These are phyloP conservation scores for Rhinocladiella similis DNA, from an alignment of 2,329 filamentous ascomycete species.

Conservation along the genomic window DNA sequence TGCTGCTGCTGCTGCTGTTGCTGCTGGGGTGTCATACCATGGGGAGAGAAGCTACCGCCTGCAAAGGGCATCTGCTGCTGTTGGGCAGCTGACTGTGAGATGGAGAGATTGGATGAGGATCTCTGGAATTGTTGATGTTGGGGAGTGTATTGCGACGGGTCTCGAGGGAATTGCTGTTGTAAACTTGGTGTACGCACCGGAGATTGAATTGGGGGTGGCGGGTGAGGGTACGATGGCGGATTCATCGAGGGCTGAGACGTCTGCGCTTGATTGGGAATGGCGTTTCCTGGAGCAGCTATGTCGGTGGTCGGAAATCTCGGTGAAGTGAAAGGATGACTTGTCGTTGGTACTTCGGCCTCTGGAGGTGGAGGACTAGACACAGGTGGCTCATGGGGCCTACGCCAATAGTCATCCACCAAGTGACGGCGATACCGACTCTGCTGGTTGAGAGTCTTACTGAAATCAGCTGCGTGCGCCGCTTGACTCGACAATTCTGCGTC, in stretches of 20 bases:
- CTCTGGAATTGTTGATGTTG: conserved; percentile 23
- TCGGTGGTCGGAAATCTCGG: conserved; percentile 25
- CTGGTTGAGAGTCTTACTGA: conserved; percentile 79
- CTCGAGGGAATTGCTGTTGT: conserved; percentile 58
- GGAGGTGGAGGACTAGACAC: conserved; percentile 47
- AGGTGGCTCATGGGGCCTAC: conserved; percentile 77
- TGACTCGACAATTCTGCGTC: conserved; percentile 80
- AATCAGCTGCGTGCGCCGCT: conserved; percentile 84
- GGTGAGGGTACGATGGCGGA: conserved; percentile 72
- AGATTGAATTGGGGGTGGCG: conserved; percentile 72
- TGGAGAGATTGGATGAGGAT: conserved; percentile 58
- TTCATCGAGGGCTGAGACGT: conserved; percentile 44
- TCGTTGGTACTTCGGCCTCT: conserved; percentile 32
- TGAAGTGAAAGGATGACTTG: conserved; percentile 24
- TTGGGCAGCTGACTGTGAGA: conserved; percentile 56
- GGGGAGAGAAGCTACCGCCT: conserved; percentile 55
- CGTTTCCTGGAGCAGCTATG: conserved; percentile 18
- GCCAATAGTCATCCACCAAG: conserved; percentile 80
- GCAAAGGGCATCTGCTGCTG: conserved; percentile 49
- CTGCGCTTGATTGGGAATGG: conserved; percentile 34
- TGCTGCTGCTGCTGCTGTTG: conserved; percentile 49
- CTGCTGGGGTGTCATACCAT: conserved; percentile 49
- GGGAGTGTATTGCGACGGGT: conserved; percentile 63
- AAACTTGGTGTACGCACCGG: conserved; percentile 64
- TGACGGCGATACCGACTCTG: conserved; percentile 77